A percentile compares a stretch with the other conserved stretches of the same genome.
Conservation (phyloP, 306 rosid species). For the Hippophae gyantsensis region DNA sequence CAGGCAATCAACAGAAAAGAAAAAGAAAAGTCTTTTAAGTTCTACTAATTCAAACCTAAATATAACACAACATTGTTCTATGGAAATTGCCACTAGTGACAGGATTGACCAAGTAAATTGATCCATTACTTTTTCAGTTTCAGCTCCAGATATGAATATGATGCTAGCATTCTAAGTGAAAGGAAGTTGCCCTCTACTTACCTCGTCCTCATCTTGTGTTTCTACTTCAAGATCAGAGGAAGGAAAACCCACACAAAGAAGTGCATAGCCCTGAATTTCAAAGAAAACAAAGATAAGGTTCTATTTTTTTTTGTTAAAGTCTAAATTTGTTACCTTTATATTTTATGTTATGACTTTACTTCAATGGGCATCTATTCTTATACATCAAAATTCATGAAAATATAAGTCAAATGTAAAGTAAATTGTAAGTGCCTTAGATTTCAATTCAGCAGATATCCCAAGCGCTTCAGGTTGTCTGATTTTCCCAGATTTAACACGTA, state of each 20-base stretch:
- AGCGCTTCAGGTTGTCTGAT: conserved; percentile 93
- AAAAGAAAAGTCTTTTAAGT: too few relatives aligned
- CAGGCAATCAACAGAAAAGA: too few relatives aligned
- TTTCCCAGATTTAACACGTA: conserved; percentile 80
- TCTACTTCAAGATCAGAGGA: conserved; percentile 87
- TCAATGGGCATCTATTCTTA: background rate
- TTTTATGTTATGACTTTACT: background rate
- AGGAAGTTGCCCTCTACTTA: conserved; percentile 16
- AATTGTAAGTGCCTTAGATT: conserved; percentile 44
- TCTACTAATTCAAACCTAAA: too few relatives aligned
- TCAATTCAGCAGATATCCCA: conserved; percentile 89
- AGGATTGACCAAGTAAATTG: too few relatives aligned
- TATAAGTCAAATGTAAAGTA: background rate
- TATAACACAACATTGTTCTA: too few relatives aligned
- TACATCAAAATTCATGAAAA: background rate
- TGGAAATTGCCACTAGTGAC: too few relatives aligned
- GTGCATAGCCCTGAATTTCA: conserved; percentile 85
- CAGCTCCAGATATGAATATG: conserved; percentile 6
- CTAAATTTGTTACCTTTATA: background rate
- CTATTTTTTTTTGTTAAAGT: background rate
- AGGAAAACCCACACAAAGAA: conserved; percentile 94
- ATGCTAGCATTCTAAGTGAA: conserved; percentile 10
- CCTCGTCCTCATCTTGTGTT: conserved; percentile 99
- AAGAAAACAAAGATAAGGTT: background rate
- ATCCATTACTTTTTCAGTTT: background rate